Evolutionary conservation across 2,329 filamentous ascomycete species (phyloP).

Genomic region (Lizonia empirigonia): DNA sequence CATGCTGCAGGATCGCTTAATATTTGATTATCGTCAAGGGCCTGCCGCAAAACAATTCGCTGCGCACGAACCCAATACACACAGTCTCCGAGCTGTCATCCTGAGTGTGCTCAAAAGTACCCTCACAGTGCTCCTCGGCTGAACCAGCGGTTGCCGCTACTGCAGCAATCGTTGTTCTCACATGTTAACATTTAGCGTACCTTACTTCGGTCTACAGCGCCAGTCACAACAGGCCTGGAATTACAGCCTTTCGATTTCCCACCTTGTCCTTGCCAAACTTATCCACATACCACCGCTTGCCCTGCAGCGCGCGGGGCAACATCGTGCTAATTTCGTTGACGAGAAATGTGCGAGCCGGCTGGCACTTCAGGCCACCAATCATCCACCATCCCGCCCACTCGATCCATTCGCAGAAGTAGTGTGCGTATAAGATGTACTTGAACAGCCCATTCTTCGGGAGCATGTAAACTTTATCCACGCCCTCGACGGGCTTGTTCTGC

Average conservation of each 20-base stretch:
- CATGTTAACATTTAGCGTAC: slow-evolving; percentile 6
- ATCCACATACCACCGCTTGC: slow-evolving; percentile 83
- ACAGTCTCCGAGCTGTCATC: neutral
- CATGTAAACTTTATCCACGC: slow-evolving; percentile 81
- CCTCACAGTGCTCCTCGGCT: neutral
- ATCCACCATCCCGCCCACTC: slow-evolving; percentile 94
- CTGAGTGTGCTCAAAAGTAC: neutral
- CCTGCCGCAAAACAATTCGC: neutral
- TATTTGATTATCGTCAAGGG: neutral
- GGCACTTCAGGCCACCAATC: slow-evolving; percentile 67
- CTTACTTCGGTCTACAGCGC: slow-evolving; percentile 2
- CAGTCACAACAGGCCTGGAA: slow-evolving; percentile 62
- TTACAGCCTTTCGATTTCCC: slow-evolving; percentile 73
- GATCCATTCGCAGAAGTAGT: slow-evolving; percentile 96
- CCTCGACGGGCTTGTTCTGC: slow-evolving; percentile 53
- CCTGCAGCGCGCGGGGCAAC: slow-evolving; percentile 82
- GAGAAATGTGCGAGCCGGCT: slow-evolving; percentile 80
- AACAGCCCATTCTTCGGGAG: slow-evolving; percentile 86
- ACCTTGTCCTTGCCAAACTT: slow-evolving; percentile 87
- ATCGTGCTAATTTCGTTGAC: slow-evolving; percentile 89
- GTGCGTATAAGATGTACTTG: slow-evolving; percentile 80
- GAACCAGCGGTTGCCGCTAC: neutral
- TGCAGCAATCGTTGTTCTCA: slow-evolving; percentile 2
- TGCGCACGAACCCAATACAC: slow-evolving; percentile 5
- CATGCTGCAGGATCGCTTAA: slow-evolving; percentile 1